A percentile compares a stretch with the other conserved stretches of the same genome.
Conservation (phyloP, 2,329 filamentous ascomycete species). For the Myriangium duriaei region DNA sequence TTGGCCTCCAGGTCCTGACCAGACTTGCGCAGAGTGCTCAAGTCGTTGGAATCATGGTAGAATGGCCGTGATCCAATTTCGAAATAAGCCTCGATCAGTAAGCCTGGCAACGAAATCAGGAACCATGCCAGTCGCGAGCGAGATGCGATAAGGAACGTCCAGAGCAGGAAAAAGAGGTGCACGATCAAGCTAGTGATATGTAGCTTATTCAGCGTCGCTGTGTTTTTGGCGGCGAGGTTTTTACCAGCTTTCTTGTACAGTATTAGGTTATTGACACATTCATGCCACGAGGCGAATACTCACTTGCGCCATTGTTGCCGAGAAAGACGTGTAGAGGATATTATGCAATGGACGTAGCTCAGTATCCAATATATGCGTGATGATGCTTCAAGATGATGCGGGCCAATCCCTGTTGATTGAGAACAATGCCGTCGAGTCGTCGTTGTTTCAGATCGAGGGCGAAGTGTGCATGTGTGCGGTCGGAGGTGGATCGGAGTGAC, state of each 20-base stretch:
- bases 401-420: no score
- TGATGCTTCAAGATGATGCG: no score
- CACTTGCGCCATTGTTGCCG: slow-evolving; percentile 7
- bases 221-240: slow-evolving; percentile 65
- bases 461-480: no score
- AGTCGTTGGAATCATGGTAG: slow-evolving; percentile 44
- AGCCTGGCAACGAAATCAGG: slow-evolving; percentile 58
- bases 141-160: slow-evolving; percentile 46
- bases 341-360: no score
- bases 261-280: neutral
- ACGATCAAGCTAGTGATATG: slow-evolving; percentile 62
- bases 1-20: slow-evolving; percentile 81
- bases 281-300: neutral
- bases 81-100: slow-evolving; percentile 73
- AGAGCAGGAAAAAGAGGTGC: slow-evolving; percentile 62
- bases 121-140: slow-evolving; percentile 51
- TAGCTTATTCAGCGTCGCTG: slow-evolving; percentile 62
- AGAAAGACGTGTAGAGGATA: no score
- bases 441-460: no score
- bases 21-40: slow-evolving; percentile 55
- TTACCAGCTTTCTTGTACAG: slow-evolving; percentile 37
- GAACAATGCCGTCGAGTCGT: no score
- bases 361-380: no score
- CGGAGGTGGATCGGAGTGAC: no score
- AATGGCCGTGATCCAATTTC: slow-evolving; percentile 73